Percentiles rank a stretch among this genome's conserved stretches.
Conservation (phyloP, 371 early-diverging fungal genomes). For the Mucor plumbeus region DNA sequence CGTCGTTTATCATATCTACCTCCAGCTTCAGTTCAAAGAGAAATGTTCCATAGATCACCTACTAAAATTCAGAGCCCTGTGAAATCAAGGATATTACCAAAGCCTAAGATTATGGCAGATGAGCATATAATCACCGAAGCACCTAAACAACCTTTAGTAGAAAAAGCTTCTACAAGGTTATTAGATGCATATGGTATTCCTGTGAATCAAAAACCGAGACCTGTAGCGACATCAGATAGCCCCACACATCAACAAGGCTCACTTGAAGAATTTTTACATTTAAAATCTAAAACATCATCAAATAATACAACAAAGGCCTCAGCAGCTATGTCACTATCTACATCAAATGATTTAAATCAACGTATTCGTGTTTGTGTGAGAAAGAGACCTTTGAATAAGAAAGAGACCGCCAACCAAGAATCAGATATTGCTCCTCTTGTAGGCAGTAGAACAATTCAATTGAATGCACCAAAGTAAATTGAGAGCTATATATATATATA, state of each 20-base stretch:
- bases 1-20: conserved; percentile 25
- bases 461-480: conserved; percentile 90
- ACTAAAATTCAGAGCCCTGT: not conserved
- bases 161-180: conserved; percentile 31
- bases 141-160: not conserved
- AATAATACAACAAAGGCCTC: not conserved
- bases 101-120: not conserved
- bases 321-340: not conserved
- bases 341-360: conserved; percentile 60
- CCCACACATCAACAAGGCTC: not conserved
- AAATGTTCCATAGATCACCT: not conserved
- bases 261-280: conserved; percentile 1
- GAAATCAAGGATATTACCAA: not conserved
- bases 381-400: conserved; percentile 91
- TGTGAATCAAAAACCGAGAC: conserved; percentile 6
- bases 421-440: conserved; percentile 79
- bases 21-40: conserved; percentile 1
- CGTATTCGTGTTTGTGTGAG: conserved; percentile 96
- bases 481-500: too few relatives aligned
- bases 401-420: conserved; percentile 78
- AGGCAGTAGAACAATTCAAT: conserved; percentile 71
- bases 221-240: not conserved
- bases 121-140: not conserved
- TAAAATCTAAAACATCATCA: not conserved
- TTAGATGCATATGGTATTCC: conserved; percentile 55